Conservation (phyloP, 805 yeast species). For the Saccharomycopsis malanga region DNA sequence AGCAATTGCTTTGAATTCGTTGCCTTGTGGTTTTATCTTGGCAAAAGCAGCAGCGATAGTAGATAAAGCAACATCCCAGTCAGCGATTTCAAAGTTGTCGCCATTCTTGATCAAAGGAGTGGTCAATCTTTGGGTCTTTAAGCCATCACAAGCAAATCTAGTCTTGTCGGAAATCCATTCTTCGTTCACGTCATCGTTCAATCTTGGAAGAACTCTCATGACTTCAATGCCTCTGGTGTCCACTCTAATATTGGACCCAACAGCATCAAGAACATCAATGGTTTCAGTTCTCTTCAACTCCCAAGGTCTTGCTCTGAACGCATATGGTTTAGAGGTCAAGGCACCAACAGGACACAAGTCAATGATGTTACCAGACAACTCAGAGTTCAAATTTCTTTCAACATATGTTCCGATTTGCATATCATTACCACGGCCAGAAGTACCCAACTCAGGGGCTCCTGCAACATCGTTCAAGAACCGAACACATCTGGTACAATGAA, state of each 20-base stretch:
- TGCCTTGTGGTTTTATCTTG: conserved; percentile 49
- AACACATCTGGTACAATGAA: conserved; percentile 87
- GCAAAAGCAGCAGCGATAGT: conserved; percentile 57
- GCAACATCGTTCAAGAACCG: conserved; percentile 87
- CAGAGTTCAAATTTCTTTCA: conserved; percentile 77
- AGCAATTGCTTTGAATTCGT: conserved; percentile 73
- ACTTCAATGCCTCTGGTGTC: conserved; percentile 85
- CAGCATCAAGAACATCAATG: conserved; percentile 74
- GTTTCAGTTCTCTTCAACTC: conserved; percentile 85
- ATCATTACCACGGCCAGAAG: conserved; percentile 86
- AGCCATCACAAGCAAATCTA: conserved; percentile 78
- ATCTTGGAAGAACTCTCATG: conserved; percentile 78
- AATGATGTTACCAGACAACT: conserved; percentile 78
- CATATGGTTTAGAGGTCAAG: conserved; percentile 80
- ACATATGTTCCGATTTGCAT: conserved; percentile 88
- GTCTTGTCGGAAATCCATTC: conserved; percentile 91
- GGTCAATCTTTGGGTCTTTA: conserved; percentile 79
- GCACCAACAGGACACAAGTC: conserved; percentile 93
- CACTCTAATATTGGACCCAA: conserved; percentile 77
- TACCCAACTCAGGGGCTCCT: conserved; percentile 87
- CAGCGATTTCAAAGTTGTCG: conserved; percentile 60
- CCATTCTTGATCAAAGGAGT: conserved; percentile 70
- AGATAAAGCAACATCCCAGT: conserved; percentile 82
- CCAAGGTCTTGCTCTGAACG: conserved; percentile 93
- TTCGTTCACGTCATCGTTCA: conserved; percentile 80